These are phyloP conservation scores for Paecilomyces variotii DNA, from an alignment of 2,329 filamentous ascomycete species.

Conservation along the genomic window DNA sequence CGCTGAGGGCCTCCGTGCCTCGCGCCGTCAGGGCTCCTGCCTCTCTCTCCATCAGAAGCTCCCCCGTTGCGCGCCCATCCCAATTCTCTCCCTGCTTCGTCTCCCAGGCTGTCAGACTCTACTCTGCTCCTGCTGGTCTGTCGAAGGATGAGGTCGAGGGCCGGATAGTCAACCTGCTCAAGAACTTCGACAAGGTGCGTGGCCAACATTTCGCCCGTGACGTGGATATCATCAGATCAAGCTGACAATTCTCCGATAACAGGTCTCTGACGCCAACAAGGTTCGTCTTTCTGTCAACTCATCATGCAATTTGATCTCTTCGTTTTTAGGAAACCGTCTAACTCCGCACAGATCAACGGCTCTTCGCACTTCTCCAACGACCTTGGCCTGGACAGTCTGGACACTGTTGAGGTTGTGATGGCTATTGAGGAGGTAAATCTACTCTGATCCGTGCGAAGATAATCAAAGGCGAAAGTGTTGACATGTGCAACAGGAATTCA, in stretches of 20 bases:
- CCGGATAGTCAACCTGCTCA: constrained; percentile 83
- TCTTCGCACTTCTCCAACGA: constrained; percentile 92
- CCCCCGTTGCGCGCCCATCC: constrained; percentile 54
- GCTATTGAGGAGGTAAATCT: constrained; percentile 85
- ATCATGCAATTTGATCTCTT: neutral
- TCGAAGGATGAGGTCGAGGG: constrained; percentile 80
- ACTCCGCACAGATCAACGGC: constrained; percentile 60
- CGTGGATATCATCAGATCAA: constrained; percentile 41
- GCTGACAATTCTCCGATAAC: neutral
- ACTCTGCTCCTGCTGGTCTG: constrained; percentile 74
- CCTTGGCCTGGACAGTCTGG: constrained; percentile 91
- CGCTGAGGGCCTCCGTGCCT: constrained; percentile 52
- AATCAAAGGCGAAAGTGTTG: constrained; percentile 7
- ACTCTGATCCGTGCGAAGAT: constrained; percentile 7
- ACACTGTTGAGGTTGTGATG: constrained; percentile 99
- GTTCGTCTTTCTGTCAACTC: constrained; percentile 11
- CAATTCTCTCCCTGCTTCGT: constrained; percentile 55
- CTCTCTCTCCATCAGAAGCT: constrained; percentile 52
- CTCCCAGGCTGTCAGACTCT: constrained; percentile 68
- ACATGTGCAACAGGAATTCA: constrained; percentile 52
- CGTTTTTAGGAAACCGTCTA: constrained; percentile 8
- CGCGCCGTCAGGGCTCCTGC: constrained; percentile 49
- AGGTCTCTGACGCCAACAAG: constrained; percentile 35
- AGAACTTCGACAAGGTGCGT: constrained; percentile 93
- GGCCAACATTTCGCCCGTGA: constrained; percentile 1